Evolutionary conservation across 2,329 filamentous ascomycete species (phyloP).

Genomic region (Alternaria sp.): DNA sequence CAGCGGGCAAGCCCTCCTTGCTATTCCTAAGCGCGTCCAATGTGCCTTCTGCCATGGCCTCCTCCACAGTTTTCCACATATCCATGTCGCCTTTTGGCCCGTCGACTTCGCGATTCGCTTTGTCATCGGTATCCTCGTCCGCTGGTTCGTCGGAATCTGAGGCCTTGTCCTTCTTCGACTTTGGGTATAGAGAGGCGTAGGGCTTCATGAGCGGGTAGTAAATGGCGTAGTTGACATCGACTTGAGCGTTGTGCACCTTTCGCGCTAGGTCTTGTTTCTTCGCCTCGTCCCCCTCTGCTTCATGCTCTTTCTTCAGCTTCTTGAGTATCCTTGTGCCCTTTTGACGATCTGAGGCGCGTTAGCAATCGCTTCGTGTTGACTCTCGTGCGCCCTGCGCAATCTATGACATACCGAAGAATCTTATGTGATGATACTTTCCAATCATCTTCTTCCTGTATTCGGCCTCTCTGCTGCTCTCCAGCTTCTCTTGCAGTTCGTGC

Average conservation of each 20-base stretch:
- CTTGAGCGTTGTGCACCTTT: slow-evolving; percentile 71
- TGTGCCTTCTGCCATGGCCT: slow-evolving; percentile 65
- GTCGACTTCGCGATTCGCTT: slow-evolving; percentile 43
- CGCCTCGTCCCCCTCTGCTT: slow-evolving; percentile 56
- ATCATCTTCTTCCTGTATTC: slow-evolving; percentile 75
- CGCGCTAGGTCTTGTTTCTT: slow-evolving; percentile 60
- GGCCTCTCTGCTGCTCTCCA: slow-evolving; percentile 57
- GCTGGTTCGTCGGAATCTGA: slow-evolving; percentile 27
- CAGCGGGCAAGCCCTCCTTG: slow-evolving; percentile 32
- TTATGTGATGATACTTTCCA: slow-evolving; percentile 79
- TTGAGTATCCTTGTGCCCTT: slow-evolving; percentile 73
- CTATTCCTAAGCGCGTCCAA: slow-evolving; percentile 65
- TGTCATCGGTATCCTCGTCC: slow-evolving; percentile 33
- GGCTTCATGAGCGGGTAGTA: slow-evolving; percentile 74
- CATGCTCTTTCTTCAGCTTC: slow-evolving; percentile 65
- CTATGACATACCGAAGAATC: slow-evolving; percentile 75
- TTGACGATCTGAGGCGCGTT: slow-evolving; percentile 65
- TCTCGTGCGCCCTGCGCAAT: slow-evolving; percentile 1
- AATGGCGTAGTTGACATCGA: slow-evolving; percentile 77
- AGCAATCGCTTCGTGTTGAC: background rate
- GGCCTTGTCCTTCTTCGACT: slow-evolving; percentile 30
- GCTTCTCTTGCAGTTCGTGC: slow-evolving; percentile 62
- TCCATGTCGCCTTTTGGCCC: slow-evolving; percentile 59
- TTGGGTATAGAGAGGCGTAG: slow-evolving; percentile 67
- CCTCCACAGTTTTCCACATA: slow-evolving; percentile 74